Conservation (phyloP, 2,329 filamentous ascomycete genomes). For the Amphichorda felina region DNA sequence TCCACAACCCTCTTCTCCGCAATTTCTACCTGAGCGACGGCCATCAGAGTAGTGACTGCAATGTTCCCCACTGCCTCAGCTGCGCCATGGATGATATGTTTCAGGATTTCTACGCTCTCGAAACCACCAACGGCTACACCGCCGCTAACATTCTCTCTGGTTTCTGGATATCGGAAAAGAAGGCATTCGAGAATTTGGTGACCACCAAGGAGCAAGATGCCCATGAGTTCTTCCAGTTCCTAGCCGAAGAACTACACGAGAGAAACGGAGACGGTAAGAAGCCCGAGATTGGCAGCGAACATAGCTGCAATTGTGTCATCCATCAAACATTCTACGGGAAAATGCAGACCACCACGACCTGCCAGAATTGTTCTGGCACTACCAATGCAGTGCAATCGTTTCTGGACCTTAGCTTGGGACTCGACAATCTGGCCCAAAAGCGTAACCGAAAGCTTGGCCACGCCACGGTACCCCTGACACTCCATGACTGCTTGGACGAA, state of each 20-base stretch:
- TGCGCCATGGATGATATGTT: constrained; percentile 66
- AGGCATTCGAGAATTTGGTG: constrained; percentile 61
- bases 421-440: constrained; percentile 66
- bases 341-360: constrained; percentile 81
- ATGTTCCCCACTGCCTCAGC: constrained; percentile 48
- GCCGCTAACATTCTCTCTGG: constrained; percentile 81
- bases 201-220: constrained; percentile 95
- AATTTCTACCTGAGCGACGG: constrained; percentile 90
- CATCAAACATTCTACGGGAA: constrained; percentile 93
- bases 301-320: constrained; percentile 76
- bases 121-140: constrained; percentile 81
- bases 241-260: constrained; percentile 82
- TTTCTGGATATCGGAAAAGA: constrained; percentile 77
- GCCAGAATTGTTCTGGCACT: constrained; percentile 72
- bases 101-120: constrained; percentile 57
- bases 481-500: constrained; percentile 68
- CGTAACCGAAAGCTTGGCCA: constrained; percentile 38
- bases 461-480: constrained; percentile 26
- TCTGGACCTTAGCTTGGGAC: constrained; percentile 77
- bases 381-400: constrained; percentile 81
- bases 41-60: constrained; percentile 68
- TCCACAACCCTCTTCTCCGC: constrained; percentile 85
- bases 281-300: constrained; percentile 45
- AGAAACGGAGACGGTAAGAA: constrained; percentile 62
- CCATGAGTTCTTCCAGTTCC: constrained; percentile 93